phyloP scores from a whole-genome alignment of 2,329 filamentous ascomycete species.

The Mariannaea elegans region DNA sequence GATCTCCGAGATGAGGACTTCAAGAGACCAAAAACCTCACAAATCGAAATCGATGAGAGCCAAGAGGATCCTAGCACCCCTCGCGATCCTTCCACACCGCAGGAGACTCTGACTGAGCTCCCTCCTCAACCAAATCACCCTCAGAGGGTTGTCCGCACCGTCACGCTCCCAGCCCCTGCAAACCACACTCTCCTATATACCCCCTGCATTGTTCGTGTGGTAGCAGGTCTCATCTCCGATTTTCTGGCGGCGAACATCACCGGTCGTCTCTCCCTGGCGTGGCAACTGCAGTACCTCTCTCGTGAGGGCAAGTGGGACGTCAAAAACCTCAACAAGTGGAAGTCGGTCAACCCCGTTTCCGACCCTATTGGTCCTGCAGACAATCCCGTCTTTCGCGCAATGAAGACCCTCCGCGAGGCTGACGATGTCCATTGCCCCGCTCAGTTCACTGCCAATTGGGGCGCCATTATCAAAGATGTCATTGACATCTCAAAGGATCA shows the following conservation, averaged over 20 bases:
- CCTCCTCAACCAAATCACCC: conserved; percentile 60
- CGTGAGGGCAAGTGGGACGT: conserved; percentile 97
- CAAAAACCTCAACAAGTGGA: conserved; percentile 94
- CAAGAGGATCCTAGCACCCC: conserved; percentile 34
- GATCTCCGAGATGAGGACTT: conserved; percentile 41
- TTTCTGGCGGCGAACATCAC: conserved; percentile 83
- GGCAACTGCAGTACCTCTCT: conserved; percentile 90
- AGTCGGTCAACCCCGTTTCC: conserved; percentile 80
- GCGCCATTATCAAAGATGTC: conserved; percentile 73
- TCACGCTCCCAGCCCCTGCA: conserved; percentile 78
- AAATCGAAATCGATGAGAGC: conserved; percentile 30
- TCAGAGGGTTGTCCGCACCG: conserved; percentile 68
- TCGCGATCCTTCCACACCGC: conserved; percentile 57
- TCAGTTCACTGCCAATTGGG: conserved; percentile 75
- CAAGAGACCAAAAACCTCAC: conserved; percentile 28
- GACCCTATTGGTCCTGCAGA: conserved; percentile 69
- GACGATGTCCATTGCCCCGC: conserved; percentile 83
- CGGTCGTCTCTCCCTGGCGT: conserved; percentile 80
- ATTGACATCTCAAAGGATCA: conserved; percentile 92
- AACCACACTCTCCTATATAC: conserved; percentile 87
- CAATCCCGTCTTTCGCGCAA: conserved; percentile 77
- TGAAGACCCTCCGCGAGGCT: conserved; percentile 92
- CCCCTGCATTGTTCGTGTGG: conserved; percentile 75
- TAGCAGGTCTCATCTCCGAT: conserved; percentile 83
- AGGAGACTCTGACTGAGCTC: conserved; percentile 52